Conservation (phyloP, 495 filamentous ascomycete genomes). For the Trichoderma virens region DNA sequence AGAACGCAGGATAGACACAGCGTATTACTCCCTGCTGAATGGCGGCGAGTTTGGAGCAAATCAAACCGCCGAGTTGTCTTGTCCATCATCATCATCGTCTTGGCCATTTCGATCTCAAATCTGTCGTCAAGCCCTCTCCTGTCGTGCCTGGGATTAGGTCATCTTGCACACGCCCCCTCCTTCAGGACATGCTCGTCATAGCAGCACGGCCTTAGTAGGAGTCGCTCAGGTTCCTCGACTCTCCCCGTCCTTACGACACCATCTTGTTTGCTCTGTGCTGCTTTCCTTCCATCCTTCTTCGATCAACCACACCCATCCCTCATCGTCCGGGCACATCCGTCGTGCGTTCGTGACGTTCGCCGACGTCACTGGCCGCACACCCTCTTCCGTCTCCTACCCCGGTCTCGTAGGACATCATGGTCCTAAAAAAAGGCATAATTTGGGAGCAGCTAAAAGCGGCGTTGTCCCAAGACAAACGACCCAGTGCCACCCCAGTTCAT, state of each 20-base stretch:
- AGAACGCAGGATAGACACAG: not conserved
- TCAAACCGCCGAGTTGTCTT: not conserved
- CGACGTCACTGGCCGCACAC: constrained; percentile 7
- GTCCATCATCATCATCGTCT: not conserved
- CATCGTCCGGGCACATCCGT: not conserved
- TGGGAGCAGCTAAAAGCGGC: constrained; percentile 2
- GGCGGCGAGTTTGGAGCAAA: not conserved
- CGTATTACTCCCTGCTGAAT: not conserved
- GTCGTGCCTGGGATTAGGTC: not conserved
- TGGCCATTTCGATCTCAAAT: not conserved
- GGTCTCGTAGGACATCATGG: not conserved
- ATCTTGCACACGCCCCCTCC: not conserved
- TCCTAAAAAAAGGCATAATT: not conserved
- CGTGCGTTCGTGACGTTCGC: not conserved
- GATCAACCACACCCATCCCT: not conserved
- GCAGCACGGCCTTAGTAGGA: not conserved
- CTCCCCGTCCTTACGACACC: not conserved
- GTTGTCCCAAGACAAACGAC: constrained; percentile 1
- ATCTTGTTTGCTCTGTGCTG: not conserved
- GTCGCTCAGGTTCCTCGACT: not conserved
- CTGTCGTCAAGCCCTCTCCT: not conserved
- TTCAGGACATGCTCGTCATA: not conserved
- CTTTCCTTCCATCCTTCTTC: not conserved
- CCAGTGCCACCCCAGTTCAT: not conserved
- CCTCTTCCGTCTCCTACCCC: not conserved